Base-by-base conservation (phyloP, 495 filamentous ascomycete genomes). In the Penicillium antarcticum region DNA sequence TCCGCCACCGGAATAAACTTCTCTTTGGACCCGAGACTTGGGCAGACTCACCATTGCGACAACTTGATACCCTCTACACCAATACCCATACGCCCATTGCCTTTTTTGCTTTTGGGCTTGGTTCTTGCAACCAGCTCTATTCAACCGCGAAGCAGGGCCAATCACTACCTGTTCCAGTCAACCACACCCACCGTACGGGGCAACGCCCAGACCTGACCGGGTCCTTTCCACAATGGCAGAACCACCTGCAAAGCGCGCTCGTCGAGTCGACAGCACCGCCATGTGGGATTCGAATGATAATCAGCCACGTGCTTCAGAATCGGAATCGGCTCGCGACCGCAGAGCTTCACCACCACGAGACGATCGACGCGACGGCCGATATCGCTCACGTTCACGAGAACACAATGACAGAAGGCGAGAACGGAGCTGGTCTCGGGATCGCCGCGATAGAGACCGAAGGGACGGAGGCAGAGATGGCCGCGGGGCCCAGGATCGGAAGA, bases 281-380 rank as follows among this genome's bases (percentile, higher is more conserved):
- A 82, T 78, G 76, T 80, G 77, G 77, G 79, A 82, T 39, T 69
- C 66, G 36, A 69, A 72, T 44, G 75, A 77, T 16, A 54, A 51
- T 32, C 48, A 55, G 13, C 52, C 59, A 10, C 64, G 56, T 33
- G 58, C 69, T 17, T 47, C 68, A 38, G 62, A 65, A 24, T 41
- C 62, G 52, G 61, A 60, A 12, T 58, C 64, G 40, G 72, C 72
- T 14, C 59, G 61, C 42, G 71, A 75, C 51, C 68, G 62, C 55
- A 71, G 67, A 51, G 68, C 65, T 45, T 65, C 62, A 52, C 51
- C 63, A 46, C 53, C 55, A 12, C 61, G 60, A 63, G 65, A 68
- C 16, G 68, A 60, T 45, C 57, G 64, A 50, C 66, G 62, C 40
- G 67, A 62, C 44, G 63, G 43, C 37, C 70, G 74, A 47, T 71